Base-by-base conservation (phyloP, 495 filamentous ascomycete genomes). In the Talaromyces wortmannii region DNA sequence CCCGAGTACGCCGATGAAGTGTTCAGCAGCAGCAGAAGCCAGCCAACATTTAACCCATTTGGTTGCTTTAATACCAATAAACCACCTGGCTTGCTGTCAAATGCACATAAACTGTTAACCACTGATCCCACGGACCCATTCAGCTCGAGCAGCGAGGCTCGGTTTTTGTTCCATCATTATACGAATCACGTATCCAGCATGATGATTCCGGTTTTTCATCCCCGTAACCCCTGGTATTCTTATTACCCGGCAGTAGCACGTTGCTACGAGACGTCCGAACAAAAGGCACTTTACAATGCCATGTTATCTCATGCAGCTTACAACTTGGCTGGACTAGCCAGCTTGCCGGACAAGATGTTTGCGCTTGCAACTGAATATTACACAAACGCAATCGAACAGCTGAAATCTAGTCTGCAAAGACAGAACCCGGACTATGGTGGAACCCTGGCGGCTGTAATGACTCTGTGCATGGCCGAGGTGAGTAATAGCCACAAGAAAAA, bases 141-240 rank as follows among this genome's bases (percentile, higher is more conserved):
- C 29, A 48, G 49, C 36, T 16, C 55, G 43, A 45, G 17, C 31
- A 23, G 33, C 32, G 46, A 55, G 18, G 53, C 55, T 42, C 50
- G 43, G 31, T 59, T 59, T 53, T 50, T 62, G 10, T 62, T 62
- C 45, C 31, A 57, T 43, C 60, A 62, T 43, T 59, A 62, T 47
- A 45, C 52, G 45, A 42, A 47, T 53, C 53, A 59, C 32, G 53
- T 59, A 36, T 44, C 60, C 5, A 16, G n/a, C 17, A 30, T 59
- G 7, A 62, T 62, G 60, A 62, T 59, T 57, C 60, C 53, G 31
- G 47, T 52, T 57, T 57, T 59, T 16, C 57, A 59, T 48, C 48
- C 32, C 29, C 50, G 57, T 18, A 62, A 62, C 36, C 57, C 57
- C 8, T 62, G 57, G 57, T 54, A 53, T 45, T 56, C 49, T 31